These are phyloP conservation scores for Sporothrix sp. DNA, from an alignment of 2,329 filamentous ascomycete species.

Conservation along the genomic window DNA sequence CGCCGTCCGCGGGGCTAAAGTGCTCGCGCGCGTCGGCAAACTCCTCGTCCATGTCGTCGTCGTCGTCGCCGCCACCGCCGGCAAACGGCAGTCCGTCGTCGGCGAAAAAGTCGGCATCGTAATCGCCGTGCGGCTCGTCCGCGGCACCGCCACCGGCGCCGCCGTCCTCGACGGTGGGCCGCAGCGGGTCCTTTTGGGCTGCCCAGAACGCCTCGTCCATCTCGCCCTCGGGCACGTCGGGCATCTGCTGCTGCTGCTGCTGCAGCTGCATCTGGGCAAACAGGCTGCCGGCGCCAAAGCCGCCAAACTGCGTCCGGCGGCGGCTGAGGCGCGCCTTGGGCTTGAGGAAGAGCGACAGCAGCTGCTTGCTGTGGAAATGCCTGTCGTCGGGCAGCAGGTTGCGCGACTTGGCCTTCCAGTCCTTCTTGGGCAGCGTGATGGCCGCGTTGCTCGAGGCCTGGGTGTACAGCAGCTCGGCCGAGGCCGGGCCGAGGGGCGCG, in stretches of 20 bases:
- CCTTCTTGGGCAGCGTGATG: constrained; percentile 82
- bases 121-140: constrained; percentile 60
- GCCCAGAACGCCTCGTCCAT: constrained; percentile 98
- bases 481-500: constrained; percentile 57
- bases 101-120: constrained; percentile 96
- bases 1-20: constrained; percentile 55
- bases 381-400: constrained; percentile 96
- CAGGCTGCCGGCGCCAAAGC: constrained; percentile 29
- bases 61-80: constrained; percentile 51
- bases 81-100: constrained; percentile 68
- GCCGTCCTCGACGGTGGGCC: constrained; percentile 13
- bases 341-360: constrained; percentile 86
- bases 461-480: constrained; percentile 72
- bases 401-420: constrained; percentile 88
- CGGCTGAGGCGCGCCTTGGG: constrained; percentile 77
- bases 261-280: constrained; percentile 22
- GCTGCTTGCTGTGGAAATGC: constrained; percentile 89
- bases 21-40: constrained; percentile 76
- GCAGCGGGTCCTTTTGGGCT: constrained; percentile 47
- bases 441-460: constrained; percentile 68
- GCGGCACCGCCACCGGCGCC: constrained; percentile 37
- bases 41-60: constrained; percentile 53
- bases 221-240: constrained; percentile 56
- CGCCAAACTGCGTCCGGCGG: constrained; percentile 40
- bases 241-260: constrained; percentile 16